Percentiles rank a stretch among this genome's conserved stretches.
phyloP scores from a whole-genome alignment of 2,329 filamentous ascomycete genomes.

The Triangularia verruculosa region DNA sequence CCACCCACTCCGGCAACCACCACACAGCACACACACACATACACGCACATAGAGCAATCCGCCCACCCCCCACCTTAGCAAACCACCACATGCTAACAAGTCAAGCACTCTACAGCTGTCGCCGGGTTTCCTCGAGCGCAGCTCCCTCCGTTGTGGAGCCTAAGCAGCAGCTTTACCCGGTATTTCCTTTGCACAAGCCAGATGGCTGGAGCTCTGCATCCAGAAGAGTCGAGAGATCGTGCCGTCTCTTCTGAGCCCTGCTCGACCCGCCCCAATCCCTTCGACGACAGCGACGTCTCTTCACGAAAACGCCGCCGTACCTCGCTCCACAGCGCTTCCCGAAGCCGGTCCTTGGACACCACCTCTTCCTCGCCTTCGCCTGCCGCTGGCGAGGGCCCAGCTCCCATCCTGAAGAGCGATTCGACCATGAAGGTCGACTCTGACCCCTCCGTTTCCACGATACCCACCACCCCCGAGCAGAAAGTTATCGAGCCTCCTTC shows the following conservation, averaged over 20 bases:
- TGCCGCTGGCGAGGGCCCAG: slow-evolving; percentile 30
- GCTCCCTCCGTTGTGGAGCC: slow-evolving; percentile 49
- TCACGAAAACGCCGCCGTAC: slow-evolving; percentile 62
- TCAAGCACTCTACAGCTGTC: slow-evolving; percentile 43
- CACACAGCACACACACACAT: neutral
- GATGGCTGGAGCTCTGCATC: slow-evolving; percentile 53
- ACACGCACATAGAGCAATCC: neutral
- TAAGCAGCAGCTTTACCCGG: slow-evolving; percentile 39
- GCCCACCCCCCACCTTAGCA: neutral
- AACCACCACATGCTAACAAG: slow-evolving; percentile 56
- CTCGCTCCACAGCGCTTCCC: slow-evolving; percentile 51
- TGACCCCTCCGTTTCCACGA: slow-evolving; percentile 35
- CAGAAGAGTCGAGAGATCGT: slow-evolving; percentile 50
- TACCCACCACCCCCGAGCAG: slow-evolving; percentile 44
- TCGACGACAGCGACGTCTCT: slow-evolving; percentile 55
- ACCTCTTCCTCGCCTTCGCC: slow-evolving; percentile 32
- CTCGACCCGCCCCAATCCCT: slow-evolving; percentile 62
- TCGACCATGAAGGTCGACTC: slow-evolving; percentile 43
- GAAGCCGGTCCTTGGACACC: slow-evolving; percentile 51
- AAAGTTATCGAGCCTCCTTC: slow-evolving; percentile 34
- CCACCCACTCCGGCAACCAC: neutral
- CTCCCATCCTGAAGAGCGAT: slow-evolving; percentile 29
- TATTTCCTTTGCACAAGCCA: slow-evolving; percentile 41
- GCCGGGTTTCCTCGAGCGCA: slow-evolving; percentile 54
- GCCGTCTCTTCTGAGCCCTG: slow-evolving; percentile 61